Evolutionary conservation across 2,329 filamentous ascomycete species (phyloP), one percentile per base, ranked within the genome.

Genomic region (Trichothecium roseum): DNA sequence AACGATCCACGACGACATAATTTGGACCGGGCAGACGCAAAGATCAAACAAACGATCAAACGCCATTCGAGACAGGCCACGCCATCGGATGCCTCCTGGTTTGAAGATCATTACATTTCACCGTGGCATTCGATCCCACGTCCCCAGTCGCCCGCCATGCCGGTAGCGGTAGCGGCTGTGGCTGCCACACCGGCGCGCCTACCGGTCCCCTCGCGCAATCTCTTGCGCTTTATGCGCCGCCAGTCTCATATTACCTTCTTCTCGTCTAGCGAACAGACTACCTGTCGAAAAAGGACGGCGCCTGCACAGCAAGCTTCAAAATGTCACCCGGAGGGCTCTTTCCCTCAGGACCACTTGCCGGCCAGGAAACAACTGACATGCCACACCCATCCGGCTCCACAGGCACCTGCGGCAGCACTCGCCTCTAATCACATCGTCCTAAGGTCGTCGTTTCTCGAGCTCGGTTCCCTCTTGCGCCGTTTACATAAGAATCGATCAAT

Each of bases 181-280:
- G 30, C 30, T 28, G 33, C 33, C 30, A 28, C 30, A 28, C 45
- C 29, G 13, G 31, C 22, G 18, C 27, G 24, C 16, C 42, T 53
- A 28, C 61, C 64, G 33, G 69, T 66, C 35, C 72, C 72, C 18
- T 76, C 72, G 35, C 58, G 57, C 44, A 63, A 56, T 39, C 71
- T 89, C 15, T 66, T 91, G 42, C 78, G 77, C 45, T 89, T 84
- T 55, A 68, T 91, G 43, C 78, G 76, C 45, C 73, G 67, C 36
- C 84, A 88, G 55, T 76, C 81, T 24, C 6, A 24, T 10, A 24
- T 24, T 6, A 10, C 20, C 6, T 24, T 24, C 31, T 64, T 60
- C 20, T 24, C 20, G 10, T 24, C 20, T 10, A 24, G 10, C 20
- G 20, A 24, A 10, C 20, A 6, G 20, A 24, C 20, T 10, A 24